Conservation (phyloP, 164 flowering plant genomes). For the Piper betle region DNA sequence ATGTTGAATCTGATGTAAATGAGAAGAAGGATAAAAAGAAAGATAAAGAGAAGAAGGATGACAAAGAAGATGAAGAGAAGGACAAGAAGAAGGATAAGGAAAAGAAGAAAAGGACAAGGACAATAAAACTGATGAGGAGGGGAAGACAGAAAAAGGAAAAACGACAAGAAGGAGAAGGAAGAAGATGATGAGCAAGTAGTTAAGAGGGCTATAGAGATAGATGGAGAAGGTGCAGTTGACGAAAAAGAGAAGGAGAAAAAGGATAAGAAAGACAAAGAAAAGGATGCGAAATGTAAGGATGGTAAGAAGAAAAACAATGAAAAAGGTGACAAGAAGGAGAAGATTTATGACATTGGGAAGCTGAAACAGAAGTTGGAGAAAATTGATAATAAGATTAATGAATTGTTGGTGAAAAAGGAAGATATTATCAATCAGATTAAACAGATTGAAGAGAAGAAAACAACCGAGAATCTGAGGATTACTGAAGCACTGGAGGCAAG, state of each 20-base stretch:
- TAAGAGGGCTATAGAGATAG: not conserved
- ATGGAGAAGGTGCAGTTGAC: not conserved
- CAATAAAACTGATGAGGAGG: not conserved
- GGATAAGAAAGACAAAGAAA: not conserved
- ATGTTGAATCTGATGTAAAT: too few species aligned
- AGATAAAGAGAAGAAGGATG: too few species aligned
- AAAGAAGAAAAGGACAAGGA: not conserved
- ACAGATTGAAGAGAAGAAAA: constrained; percentile 17
- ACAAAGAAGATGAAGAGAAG: too few species aligned
- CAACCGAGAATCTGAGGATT: not conserved
- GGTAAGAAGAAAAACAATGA: too few species aligned
- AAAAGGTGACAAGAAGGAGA: not conserved
- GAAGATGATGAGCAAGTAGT: not conserved
- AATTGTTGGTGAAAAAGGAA: constrained; percentile 26
- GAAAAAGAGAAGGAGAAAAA: not conserved
- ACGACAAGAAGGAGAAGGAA: not conserved
- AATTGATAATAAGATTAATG: constrained; percentile 26
- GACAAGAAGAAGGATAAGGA: too few species aligned
- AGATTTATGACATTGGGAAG: constrained; percentile 16
- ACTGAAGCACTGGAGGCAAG: not conserved
- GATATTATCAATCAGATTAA: constrained; percentile 30
- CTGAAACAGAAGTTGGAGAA: constrained; percentile 36
- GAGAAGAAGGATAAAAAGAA: too few species aligned
- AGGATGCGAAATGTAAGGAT: not conserved
- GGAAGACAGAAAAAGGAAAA: not conserved